Conservation (phyloP, 148 eudicot genomes). For the Gaultheria prostrata region DNA sequence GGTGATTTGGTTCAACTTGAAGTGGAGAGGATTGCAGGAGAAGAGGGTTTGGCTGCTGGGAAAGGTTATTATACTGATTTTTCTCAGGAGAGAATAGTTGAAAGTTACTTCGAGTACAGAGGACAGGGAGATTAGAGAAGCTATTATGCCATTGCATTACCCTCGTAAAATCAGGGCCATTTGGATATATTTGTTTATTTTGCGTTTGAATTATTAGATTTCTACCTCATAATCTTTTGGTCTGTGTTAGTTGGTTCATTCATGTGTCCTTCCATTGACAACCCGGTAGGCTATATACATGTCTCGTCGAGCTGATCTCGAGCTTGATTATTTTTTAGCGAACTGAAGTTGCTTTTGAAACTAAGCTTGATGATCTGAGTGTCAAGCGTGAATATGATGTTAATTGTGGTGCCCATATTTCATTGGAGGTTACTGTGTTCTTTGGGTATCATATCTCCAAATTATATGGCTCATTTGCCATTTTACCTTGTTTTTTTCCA, state of each 20-base stretch:
- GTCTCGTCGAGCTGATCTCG: not conserved
- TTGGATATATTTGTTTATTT: no score
- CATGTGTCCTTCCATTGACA: no score
- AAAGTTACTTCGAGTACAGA: slow-evolving; percentile 38
- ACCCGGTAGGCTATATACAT: not conserved
- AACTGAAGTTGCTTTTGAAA: not conserved
- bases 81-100: slow-evolving; percentile 46
- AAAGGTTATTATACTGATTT: slow-evolving; percentile 76
- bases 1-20: slow-evolving; percentile 59
- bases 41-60: slow-evolving; percentile 59
- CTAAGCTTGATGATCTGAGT: not conserved
- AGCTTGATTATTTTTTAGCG: not conserved
- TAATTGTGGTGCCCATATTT: not conserved
- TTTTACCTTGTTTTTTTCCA: no score
- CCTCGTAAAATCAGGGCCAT: not conserved
- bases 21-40: slow-evolving; percentile 60
- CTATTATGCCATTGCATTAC: not conserved
- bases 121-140: not conserved
- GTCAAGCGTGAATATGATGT: not conserved
- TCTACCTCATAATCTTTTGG: no score
- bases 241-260: no score
- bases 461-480: no score
- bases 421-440: not conserved
- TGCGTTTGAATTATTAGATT: not conserved
- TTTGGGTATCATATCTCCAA: not conserved